Evolutionary conservation across 1,284 basidiomycete species (phyloP).

Genomic region (Pholiota adiposa): DNA sequence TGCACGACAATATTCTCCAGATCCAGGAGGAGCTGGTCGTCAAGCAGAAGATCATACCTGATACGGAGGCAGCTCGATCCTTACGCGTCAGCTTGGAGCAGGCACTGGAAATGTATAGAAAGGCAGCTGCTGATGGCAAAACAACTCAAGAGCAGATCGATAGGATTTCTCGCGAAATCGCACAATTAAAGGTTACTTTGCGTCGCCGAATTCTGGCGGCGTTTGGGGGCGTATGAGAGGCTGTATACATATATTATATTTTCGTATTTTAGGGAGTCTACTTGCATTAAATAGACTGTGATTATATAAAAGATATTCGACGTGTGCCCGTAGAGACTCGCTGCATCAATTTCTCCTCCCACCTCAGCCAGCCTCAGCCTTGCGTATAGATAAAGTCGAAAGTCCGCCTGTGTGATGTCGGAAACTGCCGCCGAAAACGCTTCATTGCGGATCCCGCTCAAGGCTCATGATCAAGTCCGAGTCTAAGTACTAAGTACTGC

Average conservation of each 20-base stretch:
- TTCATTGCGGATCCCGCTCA: too few relatives aligned
- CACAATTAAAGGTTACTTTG: neutral
- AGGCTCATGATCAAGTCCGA: too few relatives aligned
- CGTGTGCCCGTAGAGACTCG: too few relatives aligned
- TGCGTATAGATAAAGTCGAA: too few relatives aligned
- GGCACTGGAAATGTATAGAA: neutral
- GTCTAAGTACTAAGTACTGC: too few relatives aligned
- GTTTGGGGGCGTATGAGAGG: neutral
- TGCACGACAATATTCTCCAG: neutral
- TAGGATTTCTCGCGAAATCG: neutral
- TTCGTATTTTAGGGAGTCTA: too few relatives aligned
- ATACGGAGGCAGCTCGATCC: constrained; percentile 25
- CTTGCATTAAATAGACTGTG: too few relatives aligned
- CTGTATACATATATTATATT: neutral
- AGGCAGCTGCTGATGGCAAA: neutral
- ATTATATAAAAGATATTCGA: too few relatives aligned
- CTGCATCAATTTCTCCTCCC: too few relatives aligned
- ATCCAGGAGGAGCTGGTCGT: constrained; percentile 25
- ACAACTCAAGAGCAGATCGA: neutral
- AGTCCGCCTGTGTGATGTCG: too few relatives aligned
- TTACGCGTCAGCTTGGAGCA: neutral
- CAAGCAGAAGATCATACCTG: constrained; percentile 20
- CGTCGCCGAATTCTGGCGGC: neutral
- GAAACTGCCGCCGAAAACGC: too few relatives aligned
- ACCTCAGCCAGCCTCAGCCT: too few relatives aligned